A percentile compares a stretch with the other conserved stretches of the same genome.
Evolutionary conservation across 805 yeast species (phyloP).

Genomic region (Nakazawaea anatomiae): DNA sequence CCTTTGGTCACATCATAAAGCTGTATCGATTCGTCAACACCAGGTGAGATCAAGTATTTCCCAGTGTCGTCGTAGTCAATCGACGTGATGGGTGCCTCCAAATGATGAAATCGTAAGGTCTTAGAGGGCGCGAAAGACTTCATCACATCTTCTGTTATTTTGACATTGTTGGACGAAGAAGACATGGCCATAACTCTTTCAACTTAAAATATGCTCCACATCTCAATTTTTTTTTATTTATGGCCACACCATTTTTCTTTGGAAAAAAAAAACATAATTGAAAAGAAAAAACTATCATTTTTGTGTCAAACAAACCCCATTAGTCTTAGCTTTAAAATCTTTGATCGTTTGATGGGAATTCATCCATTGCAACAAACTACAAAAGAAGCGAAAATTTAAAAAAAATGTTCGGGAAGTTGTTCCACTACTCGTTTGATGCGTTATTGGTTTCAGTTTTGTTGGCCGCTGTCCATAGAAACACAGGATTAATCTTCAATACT

Average conservation of each 20-base stretch:
- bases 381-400: conserved; percentile 12
- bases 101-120: conserved; percentile 32
- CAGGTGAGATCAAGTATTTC: conserved; percentile 65
- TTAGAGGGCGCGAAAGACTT: conserved; percentile 28
- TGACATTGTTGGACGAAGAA: conserved; percentile 9
- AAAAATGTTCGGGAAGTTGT: conserved; percentile 47
- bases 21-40: conserved; percentile 78
- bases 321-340: too few relatives aligned
- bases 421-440: conserved; percentile 74
- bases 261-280: too few relatives aligned
- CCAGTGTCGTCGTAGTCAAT: conserved; percentile 83
- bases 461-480: conserved; percentile 80
- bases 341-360: too few relatives aligned
- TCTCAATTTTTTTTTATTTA: not conserved
- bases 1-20: conserved; percentile 75
- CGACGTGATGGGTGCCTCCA: conserved; percentile 55
- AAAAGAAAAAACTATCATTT: not conserved
- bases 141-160: conserved; percentile 13
- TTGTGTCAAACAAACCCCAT: too few relatives aligned
- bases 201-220: too few relatives aligned
- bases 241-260: not conserved
- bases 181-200: not conserved
- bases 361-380: too few relatives aligned
- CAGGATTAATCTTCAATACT: conserved; percentile 56
- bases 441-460: conserved; percentile 73